Evolutionary conservation across 1,284 basidiomycete species (phyloP).

Genomic region (Fomitiporia mediterranea): DNA sequence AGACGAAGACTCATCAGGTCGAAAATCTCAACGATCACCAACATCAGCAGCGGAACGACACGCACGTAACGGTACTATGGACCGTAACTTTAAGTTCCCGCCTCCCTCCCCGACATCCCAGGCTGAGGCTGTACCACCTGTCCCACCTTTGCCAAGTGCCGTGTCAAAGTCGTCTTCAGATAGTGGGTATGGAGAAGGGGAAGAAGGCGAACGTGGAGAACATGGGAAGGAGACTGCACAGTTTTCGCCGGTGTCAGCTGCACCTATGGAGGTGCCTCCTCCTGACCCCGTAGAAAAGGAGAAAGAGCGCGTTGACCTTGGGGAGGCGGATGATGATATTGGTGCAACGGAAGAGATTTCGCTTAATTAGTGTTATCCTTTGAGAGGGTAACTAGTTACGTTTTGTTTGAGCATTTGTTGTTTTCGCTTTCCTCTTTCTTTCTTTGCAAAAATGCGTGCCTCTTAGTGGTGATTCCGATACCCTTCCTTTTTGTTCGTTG

Average conservation of each 20-base stretch:
- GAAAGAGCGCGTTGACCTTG: constrained; percentile 43
- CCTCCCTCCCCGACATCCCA: constrained; percentile 34
- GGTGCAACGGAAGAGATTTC: constrained; percentile 70
- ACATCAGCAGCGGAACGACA: constrained; percentile 25
- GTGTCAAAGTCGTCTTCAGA: constrained; percentile 15
- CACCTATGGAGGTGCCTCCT: constrained; percentile 59
- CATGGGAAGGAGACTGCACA: constrained; percentile 27
- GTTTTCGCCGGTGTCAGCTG: constrained; percentile 41
- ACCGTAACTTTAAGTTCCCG: constrained; percentile 73
- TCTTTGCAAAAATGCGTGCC: no score
- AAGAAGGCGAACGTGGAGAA: background rate
- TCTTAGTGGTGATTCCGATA: no score
- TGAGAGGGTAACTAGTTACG: no score
- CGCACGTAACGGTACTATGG: constrained; percentile 63
- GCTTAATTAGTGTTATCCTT: constrained; percentile 38
- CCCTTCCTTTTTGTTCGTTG: no score
- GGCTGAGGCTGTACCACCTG: constrained; percentile 26
- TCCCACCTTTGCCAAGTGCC: constrained; percentile 23
- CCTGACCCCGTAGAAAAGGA: constrained; percentile 76
- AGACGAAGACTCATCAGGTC: constrained; percentile 26
- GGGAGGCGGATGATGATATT: constrained; percentile 54
- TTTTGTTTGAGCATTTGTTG: no score
- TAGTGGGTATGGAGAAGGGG: constrained; percentile 6
- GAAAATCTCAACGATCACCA: constrained; percentile 15
- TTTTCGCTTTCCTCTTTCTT: no score